A percentile compares a stretch with the other conserved stretches of the same genome.
phyloP scores from a whole-genome alignment of 805 yeast genomes.

The Starmerella vitae region DNA sequence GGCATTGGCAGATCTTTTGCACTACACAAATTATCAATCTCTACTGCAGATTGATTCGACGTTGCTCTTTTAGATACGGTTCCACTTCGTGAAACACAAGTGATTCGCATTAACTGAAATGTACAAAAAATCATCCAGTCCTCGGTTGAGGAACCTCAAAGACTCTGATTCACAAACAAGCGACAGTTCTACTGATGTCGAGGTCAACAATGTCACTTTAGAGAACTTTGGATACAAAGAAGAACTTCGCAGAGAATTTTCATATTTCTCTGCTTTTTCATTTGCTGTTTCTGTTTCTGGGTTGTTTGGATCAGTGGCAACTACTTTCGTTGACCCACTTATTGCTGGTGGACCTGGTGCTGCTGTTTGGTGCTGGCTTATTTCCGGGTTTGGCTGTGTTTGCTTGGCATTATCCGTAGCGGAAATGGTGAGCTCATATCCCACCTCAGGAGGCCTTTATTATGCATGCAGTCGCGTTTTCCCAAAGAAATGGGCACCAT shows the following conservation, averaged over 20 bases:
- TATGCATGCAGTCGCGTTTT: conserved; percentile 33
- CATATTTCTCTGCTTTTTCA: conserved; percentile 47
- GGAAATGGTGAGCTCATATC: conserved; percentile 53
- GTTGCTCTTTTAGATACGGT: no score
- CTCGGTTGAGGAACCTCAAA: background rate
- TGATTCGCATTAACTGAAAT: no score
- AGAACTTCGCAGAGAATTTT: conserved; percentile 44
- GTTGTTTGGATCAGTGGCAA: conserved; percentile 47
- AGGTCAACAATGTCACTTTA: conserved; percentile 10
- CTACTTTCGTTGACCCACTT: conserved; percentile 37
- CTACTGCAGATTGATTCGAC: no score
- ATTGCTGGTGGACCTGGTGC: conserved; percentile 48
- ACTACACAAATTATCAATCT: no score
- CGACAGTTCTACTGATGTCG: background rate
- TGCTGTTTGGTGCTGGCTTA: conserved; percentile 49
- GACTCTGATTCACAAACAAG: background rate
- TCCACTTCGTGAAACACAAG: no score
- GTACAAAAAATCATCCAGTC: background rate
- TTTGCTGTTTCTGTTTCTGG: conserved; percentile 54
- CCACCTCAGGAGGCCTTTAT: conserved; percentile 65
- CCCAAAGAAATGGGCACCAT: conserved; percentile 33
- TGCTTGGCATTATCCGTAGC: conserved; percentile 50
- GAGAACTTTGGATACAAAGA: conserved; percentile 45
- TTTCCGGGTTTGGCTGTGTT: conserved; percentile 41
- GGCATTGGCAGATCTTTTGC: no score